phyloP scores from a whole-genome alignment of 2,329 filamentous ascomycete genomes.

The Cladosporium sphaerospermum region DNA sequence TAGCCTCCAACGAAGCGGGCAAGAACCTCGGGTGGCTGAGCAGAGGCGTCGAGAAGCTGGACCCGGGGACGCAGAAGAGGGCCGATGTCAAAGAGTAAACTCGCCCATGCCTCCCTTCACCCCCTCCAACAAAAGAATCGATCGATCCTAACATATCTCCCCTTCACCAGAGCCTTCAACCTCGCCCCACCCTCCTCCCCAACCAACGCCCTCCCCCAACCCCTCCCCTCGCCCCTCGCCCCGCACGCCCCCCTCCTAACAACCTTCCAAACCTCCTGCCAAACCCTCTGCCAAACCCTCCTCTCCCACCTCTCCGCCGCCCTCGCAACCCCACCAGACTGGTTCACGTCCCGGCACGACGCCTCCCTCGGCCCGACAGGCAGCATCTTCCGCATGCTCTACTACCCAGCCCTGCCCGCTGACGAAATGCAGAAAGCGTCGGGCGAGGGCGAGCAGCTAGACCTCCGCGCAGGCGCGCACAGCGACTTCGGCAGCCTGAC shows the following conservation, averaged over 20 bases:
- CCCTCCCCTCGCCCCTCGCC: slow-evolving; percentile 61
- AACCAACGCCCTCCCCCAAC: slow-evolving; percentile 64
- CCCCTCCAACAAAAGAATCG: neutral
- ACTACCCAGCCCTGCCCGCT: slow-evolving; percentile 25
- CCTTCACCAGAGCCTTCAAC: slow-evolving; percentile 71
- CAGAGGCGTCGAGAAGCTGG: slow-evolving; percentile 82
- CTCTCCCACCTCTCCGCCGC: slow-evolving; percentile 73
- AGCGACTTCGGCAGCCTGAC: slow-evolving; percentile 73
- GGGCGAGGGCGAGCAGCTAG: slow-evolving; percentile 45
- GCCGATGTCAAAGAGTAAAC: slow-evolving; percentile 70
- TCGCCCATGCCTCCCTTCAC: neutral
- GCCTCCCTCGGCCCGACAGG: slow-evolving; percentile 44
- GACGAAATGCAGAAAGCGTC: slow-evolving; percentile 15
- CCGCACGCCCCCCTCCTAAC: slow-evolving; percentile 55
- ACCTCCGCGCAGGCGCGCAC: slow-evolving; percentile 84
- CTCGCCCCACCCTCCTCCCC: slow-evolving; percentile 63
- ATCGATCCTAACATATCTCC: neutral
- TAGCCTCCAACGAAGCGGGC: slow-evolving; percentile 52
- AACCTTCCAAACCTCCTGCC: slow-evolving; percentile 65
- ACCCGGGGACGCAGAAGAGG: slow-evolving; percentile 70
- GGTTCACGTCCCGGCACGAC: slow-evolving; percentile 59
- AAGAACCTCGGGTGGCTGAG: slow-evolving; percentile 84
- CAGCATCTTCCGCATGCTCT: slow-evolving; percentile 50
- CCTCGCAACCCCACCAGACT: slow-evolving; percentile 49
- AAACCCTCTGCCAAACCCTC: slow-evolving; percentile 64